Percentiles rank a stretch among this genome's conserved stretches.
Evolutionary conservation across 148 eudicot genomes (phyloP).

Genomic region (Cornus controversa): DNA sequence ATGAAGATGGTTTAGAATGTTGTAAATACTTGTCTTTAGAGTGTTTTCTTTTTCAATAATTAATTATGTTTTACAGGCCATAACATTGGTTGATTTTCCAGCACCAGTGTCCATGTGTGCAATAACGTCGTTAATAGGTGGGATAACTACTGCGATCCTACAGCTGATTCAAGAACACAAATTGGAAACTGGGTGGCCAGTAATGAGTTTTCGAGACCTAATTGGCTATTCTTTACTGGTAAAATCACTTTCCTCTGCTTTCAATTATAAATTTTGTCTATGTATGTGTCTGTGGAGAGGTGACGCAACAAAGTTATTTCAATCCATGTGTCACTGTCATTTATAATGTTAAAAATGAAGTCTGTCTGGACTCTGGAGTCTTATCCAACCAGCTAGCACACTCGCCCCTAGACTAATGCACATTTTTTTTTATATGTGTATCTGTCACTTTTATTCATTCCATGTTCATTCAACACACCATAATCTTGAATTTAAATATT

Average conservation of each 20-base stretch:
- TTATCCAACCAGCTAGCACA: too few species aligned
- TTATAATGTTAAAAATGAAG: too few species aligned
- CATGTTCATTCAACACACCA: too few species aligned
- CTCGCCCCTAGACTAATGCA: too few species aligned
- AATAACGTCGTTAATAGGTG: conserved; percentile 61
- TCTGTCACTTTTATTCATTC: too few species aligned
- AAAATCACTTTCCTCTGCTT: conserved; percentile 3
- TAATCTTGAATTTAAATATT: too few species aligned
- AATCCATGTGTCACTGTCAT: background rate
- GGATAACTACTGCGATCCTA: conserved; percentile 32
- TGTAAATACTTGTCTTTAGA: background rate
- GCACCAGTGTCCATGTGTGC: conserved; percentile 69
- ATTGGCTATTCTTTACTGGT: conserved; percentile 56
- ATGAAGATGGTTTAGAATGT: background rate
- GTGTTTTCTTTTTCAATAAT: background rate
- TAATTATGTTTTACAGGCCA: conserved; percentile 39
- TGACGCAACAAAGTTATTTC: background rate
- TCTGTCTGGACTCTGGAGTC: too few species aligned
- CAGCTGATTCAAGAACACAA: conserved; percentile 37
- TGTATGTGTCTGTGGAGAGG: background rate
- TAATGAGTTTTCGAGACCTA: conserved; percentile 27
- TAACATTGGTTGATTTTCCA: conserved; percentile 55
- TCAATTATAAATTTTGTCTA: background rate
- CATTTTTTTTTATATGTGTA: too few species aligned
- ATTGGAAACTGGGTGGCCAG: conserved; percentile 42